Percentiles rank a stretch among this genome's conserved stretches.
These are phyloP conservation scores for Gloeophyllum trabeum DNA, from an alignment of 768 basidiomycete species.

Conservation along the genomic window DNA sequence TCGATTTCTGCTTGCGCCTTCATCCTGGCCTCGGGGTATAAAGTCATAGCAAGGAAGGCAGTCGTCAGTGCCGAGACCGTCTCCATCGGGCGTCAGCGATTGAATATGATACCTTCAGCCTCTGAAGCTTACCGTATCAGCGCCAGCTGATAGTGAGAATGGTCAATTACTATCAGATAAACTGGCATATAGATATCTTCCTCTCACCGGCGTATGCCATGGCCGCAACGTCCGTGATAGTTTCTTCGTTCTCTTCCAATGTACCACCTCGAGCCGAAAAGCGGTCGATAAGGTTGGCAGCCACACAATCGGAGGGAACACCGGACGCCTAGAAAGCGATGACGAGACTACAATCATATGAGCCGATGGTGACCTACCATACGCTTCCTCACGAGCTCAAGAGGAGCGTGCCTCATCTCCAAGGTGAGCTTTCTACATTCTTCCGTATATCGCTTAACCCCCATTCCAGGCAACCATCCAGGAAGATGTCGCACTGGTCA, in stretches of 20 bases:
- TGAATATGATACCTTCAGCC: not conserved
- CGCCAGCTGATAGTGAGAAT: constrained; percentile 1
- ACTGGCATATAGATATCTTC: not conserved
- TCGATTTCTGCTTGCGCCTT: constrained; percentile 12
- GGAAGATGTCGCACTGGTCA: constrained; percentile 1
- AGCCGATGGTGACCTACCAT: not conserved
- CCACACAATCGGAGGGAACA: not conserved
- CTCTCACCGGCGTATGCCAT: constrained; percentile 5
- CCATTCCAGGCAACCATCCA: constrained; percentile 3
- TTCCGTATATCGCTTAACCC: not conserved
- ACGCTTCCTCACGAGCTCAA: constrained; percentile 1
- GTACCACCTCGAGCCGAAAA: not conserved
- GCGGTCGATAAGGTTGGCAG: not conserved
- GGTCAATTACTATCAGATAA: not conserved
- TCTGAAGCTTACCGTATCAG: constrained; percentile 6
- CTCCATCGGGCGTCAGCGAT: not conserved
- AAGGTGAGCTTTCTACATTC: not conserved
- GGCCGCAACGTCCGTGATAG: not conserved
- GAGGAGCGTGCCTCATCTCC: not conserved
- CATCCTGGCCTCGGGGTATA: constrained; percentile 8
- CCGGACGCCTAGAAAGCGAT: not conserved
- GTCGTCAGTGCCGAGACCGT: not conserved
- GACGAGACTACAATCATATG: not conserved
- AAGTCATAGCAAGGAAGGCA: constrained; percentile 7
- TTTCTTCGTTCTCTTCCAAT: not conserved